Conservation (phyloP, 1,139 yeast species). For the Arxiozyma slooffiae region DNA sequence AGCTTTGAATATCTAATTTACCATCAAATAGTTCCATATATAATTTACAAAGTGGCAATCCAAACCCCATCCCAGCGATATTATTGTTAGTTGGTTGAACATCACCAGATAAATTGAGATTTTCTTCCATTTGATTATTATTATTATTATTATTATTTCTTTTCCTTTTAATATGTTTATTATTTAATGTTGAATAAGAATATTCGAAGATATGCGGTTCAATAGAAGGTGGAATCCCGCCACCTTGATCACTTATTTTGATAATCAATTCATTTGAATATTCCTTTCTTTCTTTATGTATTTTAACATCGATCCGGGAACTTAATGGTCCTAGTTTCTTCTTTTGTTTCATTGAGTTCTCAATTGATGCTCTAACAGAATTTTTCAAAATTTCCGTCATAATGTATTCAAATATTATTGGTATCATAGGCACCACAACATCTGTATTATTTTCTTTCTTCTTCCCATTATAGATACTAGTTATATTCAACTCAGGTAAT, state of each 20-base stretch:
- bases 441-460: slow-evolving; percentile 35
- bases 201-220: slow-evolving; percentile 69
- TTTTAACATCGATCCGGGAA: slow-evolving; percentile 61
- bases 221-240: slow-evolving; percentile 66
- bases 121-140: slow-evolving; percentile 54
- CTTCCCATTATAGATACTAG: background rate
- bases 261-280: slow-evolving; percentile 41
- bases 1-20: slow-evolving; percentile 63
- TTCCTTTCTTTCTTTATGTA: slow-evolving; percentile 23
- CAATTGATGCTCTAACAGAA: slow-evolving; percentile 78
- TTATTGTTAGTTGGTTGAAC: slow-evolving; percentile 37
- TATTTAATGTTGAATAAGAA: slow-evolving; percentile 62
- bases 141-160: slow-evolving; percentile 34
- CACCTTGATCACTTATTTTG: slow-evolving; percentile 76
- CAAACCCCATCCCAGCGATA: slow-evolving; percentile 95
- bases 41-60: slow-evolving; percentile 74
- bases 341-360: slow-evolving; percentile 39
- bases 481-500: slow-evolving; percentile 37
- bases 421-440: slow-evolving; percentile 62
- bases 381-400: slow-evolving; percentile 82
- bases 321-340: background rate
- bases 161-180: slow-evolving; percentile 15
- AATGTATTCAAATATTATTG: slow-evolving; percentile 78
- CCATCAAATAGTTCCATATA: slow-evolving; percentile 69
- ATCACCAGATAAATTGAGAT: slow-evolving; percentile 16